A percentile compares a stretch with the other conserved stretches of the same genome.
phyloP scores from a whole-genome alignment of 1,284 basidiomycete species.

The Malassezia caprae region DNA sequence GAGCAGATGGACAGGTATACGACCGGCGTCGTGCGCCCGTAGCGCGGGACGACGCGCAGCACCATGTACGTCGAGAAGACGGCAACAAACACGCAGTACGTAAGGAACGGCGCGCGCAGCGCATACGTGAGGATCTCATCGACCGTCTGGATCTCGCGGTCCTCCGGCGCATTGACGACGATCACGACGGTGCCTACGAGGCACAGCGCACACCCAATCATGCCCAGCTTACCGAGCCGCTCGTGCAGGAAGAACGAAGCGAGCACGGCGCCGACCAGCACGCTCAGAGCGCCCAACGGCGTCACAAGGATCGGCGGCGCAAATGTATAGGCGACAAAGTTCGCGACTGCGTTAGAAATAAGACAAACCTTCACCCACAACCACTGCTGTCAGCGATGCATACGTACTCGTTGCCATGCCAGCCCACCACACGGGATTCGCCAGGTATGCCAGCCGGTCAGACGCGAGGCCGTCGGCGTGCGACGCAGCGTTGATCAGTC shows the following conservation, averaged over 20 bases:
- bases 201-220: slow-evolving; percentile 83
- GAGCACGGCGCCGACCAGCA: slow-evolving; percentile 68
- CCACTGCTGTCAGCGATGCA: slow-evolving; percentile 20
- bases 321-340: slow-evolving; percentile 97
- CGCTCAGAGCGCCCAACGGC: slow-evolving; percentile 85
- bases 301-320: slow-evolving; percentile 95
- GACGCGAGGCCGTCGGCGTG: slow-evolving; percentile 38
- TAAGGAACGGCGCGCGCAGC: slow-evolving; percentile 64
- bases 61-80: slow-evolving; percentile 71
- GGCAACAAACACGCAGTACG: slow-evolving; percentile 76
- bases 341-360: slow-evolving; percentile 61
- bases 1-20: slow-evolving; percentile 93
- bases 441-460: slow-evolving; percentile 58
- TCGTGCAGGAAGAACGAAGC: slow-evolving; percentile 88
- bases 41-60: slow-evolving; percentile 70
- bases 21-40: slow-evolving; percentile 77
- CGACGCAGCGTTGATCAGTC: slow-evolving; percentile 45
- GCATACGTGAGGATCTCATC: slow-evolving; percentile 88
- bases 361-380: slow-evolving; percentile 34
- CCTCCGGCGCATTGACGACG: slow-evolving; percentile 88
- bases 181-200: slow-evolving; percentile 85
- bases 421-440: slow-evolving; percentile 95
- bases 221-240: slow-evolving; percentile 82
- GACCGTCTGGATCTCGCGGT: slow-evolving; percentile 84
- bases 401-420: slow-evolving; percentile 79